These are phyloP conservation scores for Stellera chamaejasme DNA, from an alignment of 345 rosid genomes.

Conservation along the genomic window DNA sequence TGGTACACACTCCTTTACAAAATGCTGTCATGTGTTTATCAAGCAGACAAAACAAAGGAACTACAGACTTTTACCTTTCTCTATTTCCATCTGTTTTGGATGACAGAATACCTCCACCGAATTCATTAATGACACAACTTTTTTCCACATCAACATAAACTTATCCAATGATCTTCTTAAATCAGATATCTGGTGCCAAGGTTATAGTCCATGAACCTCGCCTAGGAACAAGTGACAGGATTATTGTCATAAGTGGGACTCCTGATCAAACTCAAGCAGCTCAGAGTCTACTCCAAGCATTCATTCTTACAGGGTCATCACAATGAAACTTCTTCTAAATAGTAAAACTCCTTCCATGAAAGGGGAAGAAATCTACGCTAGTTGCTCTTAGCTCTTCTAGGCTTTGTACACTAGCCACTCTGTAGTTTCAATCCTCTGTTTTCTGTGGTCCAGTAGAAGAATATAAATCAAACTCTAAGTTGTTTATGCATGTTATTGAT, in stretches of 20 bases:
- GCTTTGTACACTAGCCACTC: no score
- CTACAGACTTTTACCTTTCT: no score
- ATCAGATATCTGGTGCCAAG: slow-evolving; percentile 96
- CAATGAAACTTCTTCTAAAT: slow-evolving; percentile 11
- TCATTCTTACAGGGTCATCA: slow-evolving; percentile 69
- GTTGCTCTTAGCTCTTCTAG: no score
- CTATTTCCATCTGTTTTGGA: background rate
- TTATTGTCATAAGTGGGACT: slow-evolving; percentile 85
- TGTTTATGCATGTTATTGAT: no score
- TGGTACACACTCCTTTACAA: no score
- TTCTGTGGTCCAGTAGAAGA: no score
- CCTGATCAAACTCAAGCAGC: slow-evolving; percentile 96
- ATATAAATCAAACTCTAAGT: no score
- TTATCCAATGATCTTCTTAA: slow-evolving; percentile 25
- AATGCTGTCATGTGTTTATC: no score
- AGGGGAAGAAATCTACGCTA: slow-evolving; percentile 5
- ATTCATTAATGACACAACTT: background rate
- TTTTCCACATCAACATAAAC: slow-evolving; percentile 14
- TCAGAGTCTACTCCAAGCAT: slow-evolving; percentile 94
- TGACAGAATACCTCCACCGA: slow-evolving; percentile 4
- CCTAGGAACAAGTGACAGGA: slow-evolving; percentile 67
- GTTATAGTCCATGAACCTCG: slow-evolving; percentile 76
- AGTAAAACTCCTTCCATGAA: slow-evolving; percentile 6
- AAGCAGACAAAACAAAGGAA: no score
- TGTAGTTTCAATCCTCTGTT: no score